These are phyloP conservation scores for Entomortierella beljakovae DNA, from an alignment of 192 early-diverging fungal species.

Conservation along the genomic window DNA sequence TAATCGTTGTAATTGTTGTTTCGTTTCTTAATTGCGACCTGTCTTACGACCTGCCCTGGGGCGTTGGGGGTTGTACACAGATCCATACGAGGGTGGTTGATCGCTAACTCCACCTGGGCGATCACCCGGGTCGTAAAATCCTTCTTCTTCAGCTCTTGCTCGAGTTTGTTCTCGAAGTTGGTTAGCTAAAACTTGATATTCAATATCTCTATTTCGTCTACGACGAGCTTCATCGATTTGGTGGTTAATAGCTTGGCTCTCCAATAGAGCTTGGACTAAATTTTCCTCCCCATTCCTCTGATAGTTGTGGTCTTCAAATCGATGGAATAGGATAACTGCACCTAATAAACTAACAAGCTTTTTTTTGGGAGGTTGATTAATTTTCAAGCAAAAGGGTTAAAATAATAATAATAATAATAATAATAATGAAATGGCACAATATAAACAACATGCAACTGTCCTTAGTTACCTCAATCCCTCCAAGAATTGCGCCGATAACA, in stretches of 20 bases:
- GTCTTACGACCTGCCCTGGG: background rate
- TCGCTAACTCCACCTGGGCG: constrained; percentile 12
- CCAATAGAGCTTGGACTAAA: constrained; percentile 33
- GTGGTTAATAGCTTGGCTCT: constrained; percentile 34
- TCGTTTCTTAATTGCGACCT: background rate
- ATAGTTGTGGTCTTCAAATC: constrained; percentile 40
- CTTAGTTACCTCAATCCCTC: constrained; percentile 46
- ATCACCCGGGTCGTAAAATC: constrained; percentile 3
- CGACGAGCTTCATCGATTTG: constrained; percentile 40
- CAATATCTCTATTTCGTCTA: constrained; percentile 12
- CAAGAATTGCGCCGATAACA: constrained; percentile 51
- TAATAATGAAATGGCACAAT: background rate
- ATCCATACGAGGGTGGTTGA: constrained; percentile 41
- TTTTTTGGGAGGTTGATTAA: background rate
- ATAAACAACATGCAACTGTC: background rate
- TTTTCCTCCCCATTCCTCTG: constrained; percentile 27
- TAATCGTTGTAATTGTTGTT: too few species aligned
- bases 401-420: background rate
- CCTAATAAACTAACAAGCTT: constrained; percentile 47
- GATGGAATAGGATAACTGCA: constrained; percentile 41
- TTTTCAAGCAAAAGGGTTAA: background rate
- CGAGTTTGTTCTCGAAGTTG: constrained; percentile 35
- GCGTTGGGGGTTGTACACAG: constrained; percentile 4
- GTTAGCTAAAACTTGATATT: constrained; percentile 20
- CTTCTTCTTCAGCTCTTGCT: constrained; percentile 33